phyloP scores from a whole-genome alignment of 768 basidiomycete genomes.

The Pleurotus giganteus region DNA sequence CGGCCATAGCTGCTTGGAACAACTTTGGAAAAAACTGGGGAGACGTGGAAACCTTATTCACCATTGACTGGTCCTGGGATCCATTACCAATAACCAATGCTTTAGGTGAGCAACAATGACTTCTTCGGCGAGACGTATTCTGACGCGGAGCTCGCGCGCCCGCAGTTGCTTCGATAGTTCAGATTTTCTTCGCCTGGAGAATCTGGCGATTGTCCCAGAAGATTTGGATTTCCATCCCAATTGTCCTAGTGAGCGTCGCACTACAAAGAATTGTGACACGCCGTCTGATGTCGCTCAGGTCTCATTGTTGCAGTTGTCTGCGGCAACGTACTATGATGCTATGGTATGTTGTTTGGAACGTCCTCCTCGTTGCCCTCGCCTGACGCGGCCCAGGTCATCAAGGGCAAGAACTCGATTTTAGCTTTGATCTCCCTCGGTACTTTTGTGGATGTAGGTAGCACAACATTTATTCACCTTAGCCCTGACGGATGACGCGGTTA shows the following conservation, averaged over 20 bases:
- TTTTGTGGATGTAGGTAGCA: background rate
- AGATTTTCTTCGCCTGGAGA: constrained; percentile 16
- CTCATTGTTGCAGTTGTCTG: background rate
- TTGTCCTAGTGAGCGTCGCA: constrained; percentile 13
- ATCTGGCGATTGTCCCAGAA: constrained; percentile 8
- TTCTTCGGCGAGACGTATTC: too few relatives aligned
- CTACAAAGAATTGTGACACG: too few relatives aligned
- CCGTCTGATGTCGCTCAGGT: background rate
- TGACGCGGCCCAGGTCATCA: background rate
- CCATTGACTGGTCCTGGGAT: constrained; percentile 17
- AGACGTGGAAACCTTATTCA: constrained; percentile 10
- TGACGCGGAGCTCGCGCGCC: too few relatives aligned
- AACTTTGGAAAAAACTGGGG: constrained; percentile 18
- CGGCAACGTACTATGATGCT: background rate
- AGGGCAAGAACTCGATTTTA: background rate
- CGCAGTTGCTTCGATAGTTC: constrained; percentile 15
- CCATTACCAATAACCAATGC: constrained; percentile 7
- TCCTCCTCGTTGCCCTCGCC: background rate
- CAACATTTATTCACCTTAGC: background rate
- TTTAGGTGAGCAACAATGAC: background rate
- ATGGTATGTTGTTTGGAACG: background rate
- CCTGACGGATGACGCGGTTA: background rate
- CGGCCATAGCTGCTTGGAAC: constrained; percentile 17
- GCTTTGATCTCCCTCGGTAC: background rate
- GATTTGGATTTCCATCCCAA: constrained; percentile 7